Evolutionary conservation across 75 land plant genomes (phyloP), one percentile per base, ranked within the genome.

Genomic region (Picea glauca): DNA sequence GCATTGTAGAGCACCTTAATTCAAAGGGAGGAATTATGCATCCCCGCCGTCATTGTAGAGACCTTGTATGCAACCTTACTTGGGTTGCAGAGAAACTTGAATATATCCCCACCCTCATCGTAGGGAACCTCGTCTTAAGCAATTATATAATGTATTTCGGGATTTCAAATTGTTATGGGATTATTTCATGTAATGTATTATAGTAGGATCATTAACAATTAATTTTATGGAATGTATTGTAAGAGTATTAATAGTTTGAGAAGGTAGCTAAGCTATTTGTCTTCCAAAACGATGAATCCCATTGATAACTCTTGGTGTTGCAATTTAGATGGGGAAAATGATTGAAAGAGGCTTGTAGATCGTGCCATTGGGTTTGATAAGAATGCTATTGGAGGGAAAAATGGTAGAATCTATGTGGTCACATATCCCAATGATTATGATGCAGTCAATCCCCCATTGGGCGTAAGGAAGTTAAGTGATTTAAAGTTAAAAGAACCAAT

Each of bases 271-370:
- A n/a, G 74, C 50, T 72, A 18, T 72, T 18, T 68, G 72, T 72
- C 74, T 17, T 81, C 68, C 74, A 32, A 61, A 81, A 61, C 35
- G 60, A 65, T 86, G 30, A 89, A 89, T 82, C 89, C 89, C 13
- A 91, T 91, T 43, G 93, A 91, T 58, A 74, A 80, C 43, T 89
- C 90, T 84, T 89, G 93, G 92, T 62, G 90, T 20, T 85, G 86
- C 76, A 46, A 76, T 12, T 38, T 33, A 0, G 57, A 85, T 23
- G 88, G 92, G 92, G 80, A 68, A 8, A 6, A 43, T 7, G 60
- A 87, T 77, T 66, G 92, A 12, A 77, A 84, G 72, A 60, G 68
- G 63, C 83, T 89, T 0, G 91, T 89, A 2, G 78, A 80, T 50
- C 87, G 91, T 75, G 89, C 75, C 43, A 79, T 85, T 3, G 93